These are phyloP conservation scores for Lachnellula hyalina DNA, from an alignment of 2,329 filamentous ascomycete genomes.

Conservation along the genomic window DNA sequence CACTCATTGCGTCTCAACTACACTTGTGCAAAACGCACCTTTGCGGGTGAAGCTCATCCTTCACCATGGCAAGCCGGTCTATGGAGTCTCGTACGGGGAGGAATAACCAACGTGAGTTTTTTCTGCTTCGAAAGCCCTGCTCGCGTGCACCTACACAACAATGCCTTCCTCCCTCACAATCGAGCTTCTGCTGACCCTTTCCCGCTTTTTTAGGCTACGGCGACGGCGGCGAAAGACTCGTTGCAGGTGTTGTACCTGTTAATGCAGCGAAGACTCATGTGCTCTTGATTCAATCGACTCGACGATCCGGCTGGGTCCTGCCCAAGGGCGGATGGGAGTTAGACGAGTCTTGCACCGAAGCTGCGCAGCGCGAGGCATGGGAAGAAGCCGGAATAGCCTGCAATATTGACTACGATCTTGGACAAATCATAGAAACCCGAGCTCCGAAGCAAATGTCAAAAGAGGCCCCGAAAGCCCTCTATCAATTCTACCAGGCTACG, in stretches of 20 bases:
- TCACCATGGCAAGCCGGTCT: constrained; percentile 40
- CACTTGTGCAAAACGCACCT: constrained; percentile 15
- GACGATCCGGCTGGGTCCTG: constrained; percentile 89
- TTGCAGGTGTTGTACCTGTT: constrained; percentile 89
- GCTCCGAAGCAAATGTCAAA: constrained; percentile 69
- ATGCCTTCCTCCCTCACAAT: not conserved
- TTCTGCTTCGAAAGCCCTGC: constrained; percentile 17
- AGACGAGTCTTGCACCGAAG: constrained; percentile 81
- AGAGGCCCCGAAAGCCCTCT: constrained; percentile 56
- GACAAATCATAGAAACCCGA: constrained; percentile 78
- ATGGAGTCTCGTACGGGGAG: constrained; percentile 74
- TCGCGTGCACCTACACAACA: constrained; percentile 7
- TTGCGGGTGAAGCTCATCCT: constrained; percentile 24
- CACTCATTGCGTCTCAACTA: constrained; percentile 15
- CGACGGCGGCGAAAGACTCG: constrained; percentile 84
- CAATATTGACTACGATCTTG: constrained; percentile 78
- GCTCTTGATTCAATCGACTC: constrained; percentile 86
- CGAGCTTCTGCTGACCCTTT: constrained; percentile 26
- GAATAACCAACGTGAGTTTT: constrained; percentile 72
- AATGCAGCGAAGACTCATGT: constrained; percentile 82
- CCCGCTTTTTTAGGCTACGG: constrained; percentile 69
- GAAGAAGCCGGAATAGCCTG: constrained; percentile 93
- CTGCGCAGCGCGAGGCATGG: constrained; percentile 90
- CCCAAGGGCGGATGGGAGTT: constrained; percentile 98
- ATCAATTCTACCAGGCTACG: constrained; percentile 82